A percentile compares a stretch with the other conserved stretches of the same genome.
Evolutionary conservation across 768 basidiomycete genomes (phyloP).

Genomic region (Mycena pura): DNA sequence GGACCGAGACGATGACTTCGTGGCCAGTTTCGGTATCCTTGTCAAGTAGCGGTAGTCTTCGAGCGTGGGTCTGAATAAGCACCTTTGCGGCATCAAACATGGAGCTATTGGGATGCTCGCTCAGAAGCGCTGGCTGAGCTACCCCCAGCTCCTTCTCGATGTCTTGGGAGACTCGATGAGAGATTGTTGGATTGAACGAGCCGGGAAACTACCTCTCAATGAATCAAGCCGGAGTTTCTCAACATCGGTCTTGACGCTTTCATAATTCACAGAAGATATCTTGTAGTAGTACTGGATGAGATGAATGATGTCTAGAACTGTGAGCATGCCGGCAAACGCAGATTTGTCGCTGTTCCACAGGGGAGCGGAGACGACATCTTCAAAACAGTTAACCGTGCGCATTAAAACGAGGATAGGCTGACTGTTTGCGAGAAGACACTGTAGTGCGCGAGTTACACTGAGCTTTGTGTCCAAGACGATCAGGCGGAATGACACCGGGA

Average conservation of each 20-base stretch:
- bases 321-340: conserved; percentile 97
- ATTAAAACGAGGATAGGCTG: conserved; percentile 15
- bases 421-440: conserved; percentile 88
- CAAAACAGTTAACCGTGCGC: conserved; percentile 19
- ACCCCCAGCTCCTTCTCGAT: conserved; percentile 94
- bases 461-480: conserved; percentile 97
- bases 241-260: conserved; percentile 87
- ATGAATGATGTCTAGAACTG: conserved; percentile 98
- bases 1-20: conserved; percentile 92
- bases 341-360: conserved; percentile 97
- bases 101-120: conserved; percentile 86
- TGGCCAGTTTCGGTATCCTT: conserved; percentile 92
- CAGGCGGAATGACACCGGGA: conserved; percentile 94
- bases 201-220: conserved; percentile 69
- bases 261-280: conserved; percentile 68
- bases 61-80: conserved; percentile 94
- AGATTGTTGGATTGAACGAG: conserved; percentile 1
- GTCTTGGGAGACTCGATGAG: conserved; percentile 57
- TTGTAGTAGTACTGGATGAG: conserved; percentile 98
- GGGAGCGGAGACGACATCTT: conserved; percentile 97
- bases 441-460: conserved; percentile 93
- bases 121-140: conserved; percentile 87
- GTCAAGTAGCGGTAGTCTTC: conserved; percentile 93
- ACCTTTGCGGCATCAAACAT: conserved; percentile 90
- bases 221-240: conserved; percentile 91